Base-by-base conservation (phyloP, 495 filamentous ascomycete species). In the Aspergillus nanangensis region DNA sequence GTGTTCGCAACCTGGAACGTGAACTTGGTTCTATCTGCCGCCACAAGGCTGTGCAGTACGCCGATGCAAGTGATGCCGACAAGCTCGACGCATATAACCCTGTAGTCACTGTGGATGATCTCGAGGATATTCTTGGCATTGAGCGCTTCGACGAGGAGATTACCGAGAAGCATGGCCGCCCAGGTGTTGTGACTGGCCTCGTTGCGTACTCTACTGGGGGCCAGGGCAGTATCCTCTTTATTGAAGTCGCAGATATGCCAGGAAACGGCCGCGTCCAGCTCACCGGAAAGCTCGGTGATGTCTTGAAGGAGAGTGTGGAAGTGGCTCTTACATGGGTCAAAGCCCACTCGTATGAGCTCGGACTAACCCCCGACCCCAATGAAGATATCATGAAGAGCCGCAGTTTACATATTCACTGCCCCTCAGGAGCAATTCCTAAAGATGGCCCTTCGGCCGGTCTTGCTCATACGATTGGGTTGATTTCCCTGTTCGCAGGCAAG, bases 261-360 rank as follows among this genome's bases (percentile, higher is more conserved):
- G 93, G 93, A 23, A 86, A 76, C 42, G 93, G 93, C 24, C 84
- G 86, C 37, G 86, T 99, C 37, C 92, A 96, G 68, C 80, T 97
- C n/a, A 99, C 93, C 13, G 93, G 93, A 38, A 99, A 95, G 60
- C 81, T 99, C n/a, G 94, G 93, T 46, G 90, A 95, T 61, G 93
- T 97, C 15, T 80, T 99, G 33, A 96, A 96, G 69, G 93, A 99
- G 66, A 90, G 84, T 50, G 94, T 96, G 32, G 92, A 97, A 62
- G 93, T 99, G 17, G 93, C 93, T 18, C 76, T 97, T 29, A 84
- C 84, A 9, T 97, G 93, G 93, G 93, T 99, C 25, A 95, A 96
- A 66, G 87, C 90, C 17, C 93, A 97, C 63, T 91, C 93, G 2
- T 96, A 83, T 56, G 88, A 92, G 56, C 79, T 99, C 14, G 90